A percentile compares a stretch with the other conserved stretches of the same genome.
Conservation (phyloP, 2,329 filamentous ascomycete genomes). For the Nectriaceae sp. region DNA sequence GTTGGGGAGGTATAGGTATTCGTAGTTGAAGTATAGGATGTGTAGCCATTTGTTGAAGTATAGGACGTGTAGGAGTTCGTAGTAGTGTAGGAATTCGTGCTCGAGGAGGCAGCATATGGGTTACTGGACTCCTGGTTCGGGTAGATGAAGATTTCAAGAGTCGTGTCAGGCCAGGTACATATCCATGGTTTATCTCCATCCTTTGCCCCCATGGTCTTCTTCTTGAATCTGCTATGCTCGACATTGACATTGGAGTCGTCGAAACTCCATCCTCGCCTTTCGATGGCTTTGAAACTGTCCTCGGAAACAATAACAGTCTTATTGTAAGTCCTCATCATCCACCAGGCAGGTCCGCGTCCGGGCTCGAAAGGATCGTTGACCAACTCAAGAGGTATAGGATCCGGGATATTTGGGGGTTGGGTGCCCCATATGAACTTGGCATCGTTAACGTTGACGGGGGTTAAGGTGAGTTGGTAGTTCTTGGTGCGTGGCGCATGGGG, state of each 20-base stretch:
- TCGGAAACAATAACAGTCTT: constrained; percentile 58
- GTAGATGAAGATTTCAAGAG: constrained; percentile 60
- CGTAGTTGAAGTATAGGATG: background rate
- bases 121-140: constrained; percentile 52
- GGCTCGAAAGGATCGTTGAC: constrained; percentile 54
- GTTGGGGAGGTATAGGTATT: background rate
- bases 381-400: constrained; percentile 43
- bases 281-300: constrained; percentile 33
- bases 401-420: constrained; percentile 48
- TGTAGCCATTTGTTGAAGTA: background rate
- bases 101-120: constrained; percentile 8
- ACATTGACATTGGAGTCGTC: constrained; percentile 16
- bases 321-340: constrained; percentile 52
- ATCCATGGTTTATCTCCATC: constrained; percentile 58
- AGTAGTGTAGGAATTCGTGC: constrained; percentile 10
- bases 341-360: constrained; percentile 56
- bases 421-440: constrained; percentile 53
- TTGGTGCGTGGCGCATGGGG: constrained; percentile 27
- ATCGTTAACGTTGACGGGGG: constrained; percentile 40
- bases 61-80: constrained; percentile 12
- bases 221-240: constrained; percentile 28
- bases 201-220: constrained; percentile 31
- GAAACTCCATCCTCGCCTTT: constrained; percentile 30
- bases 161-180: constrained; percentile 58
- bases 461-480: constrained; percentile 44